These are phyloP conservation scores for Beauveria sp. DNA, from an alignment of 2,329 filamentous ascomycete species.

Conservation along the genomic window DNA sequence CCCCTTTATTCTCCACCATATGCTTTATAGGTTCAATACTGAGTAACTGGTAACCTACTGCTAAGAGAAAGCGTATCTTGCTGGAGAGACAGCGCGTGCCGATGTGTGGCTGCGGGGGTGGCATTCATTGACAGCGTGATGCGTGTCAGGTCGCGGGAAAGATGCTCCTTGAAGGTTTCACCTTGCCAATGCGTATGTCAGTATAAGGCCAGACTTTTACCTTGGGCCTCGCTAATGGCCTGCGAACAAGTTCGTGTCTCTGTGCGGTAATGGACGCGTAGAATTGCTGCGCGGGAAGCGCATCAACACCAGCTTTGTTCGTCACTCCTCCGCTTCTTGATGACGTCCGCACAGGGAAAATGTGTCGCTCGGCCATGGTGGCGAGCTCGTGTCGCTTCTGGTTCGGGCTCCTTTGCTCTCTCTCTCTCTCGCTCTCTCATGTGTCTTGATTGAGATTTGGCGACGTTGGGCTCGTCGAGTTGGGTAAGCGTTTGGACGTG, in stretches of 20 bases:
- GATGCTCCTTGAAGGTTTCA: constrained; percentile 12
- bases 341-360: neutral
- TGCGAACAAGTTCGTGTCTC: neutral
- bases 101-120: constrained; percentile 14
- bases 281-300: neutral
- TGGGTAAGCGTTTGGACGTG: too few species aligned
- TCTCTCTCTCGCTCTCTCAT: too few species aligned
- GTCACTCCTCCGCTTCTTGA: neutral
- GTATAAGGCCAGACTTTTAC: neutral
- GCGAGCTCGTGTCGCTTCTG: neutral
- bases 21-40: constrained; percentile 23
- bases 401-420: too few species aligned
- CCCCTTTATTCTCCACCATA: constrained; percentile 26
- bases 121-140: constrained; percentile 19
- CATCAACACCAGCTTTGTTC: neutral
- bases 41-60: constrained; percentile 25
- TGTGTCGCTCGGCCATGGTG: neutral
- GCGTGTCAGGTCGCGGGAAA: constrained; percentile 19
- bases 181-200: constrained; percentile 13
- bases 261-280: neutral
- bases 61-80: constrained; percentile 18
- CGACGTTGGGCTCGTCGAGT: too few species aligned
- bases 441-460: too few species aligned
- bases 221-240: neutral
- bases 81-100: constrained; percentile 18